phyloP scores from a whole-genome alignment of 306 rosid genomes.

The Vigna unguiculata region DNA sequence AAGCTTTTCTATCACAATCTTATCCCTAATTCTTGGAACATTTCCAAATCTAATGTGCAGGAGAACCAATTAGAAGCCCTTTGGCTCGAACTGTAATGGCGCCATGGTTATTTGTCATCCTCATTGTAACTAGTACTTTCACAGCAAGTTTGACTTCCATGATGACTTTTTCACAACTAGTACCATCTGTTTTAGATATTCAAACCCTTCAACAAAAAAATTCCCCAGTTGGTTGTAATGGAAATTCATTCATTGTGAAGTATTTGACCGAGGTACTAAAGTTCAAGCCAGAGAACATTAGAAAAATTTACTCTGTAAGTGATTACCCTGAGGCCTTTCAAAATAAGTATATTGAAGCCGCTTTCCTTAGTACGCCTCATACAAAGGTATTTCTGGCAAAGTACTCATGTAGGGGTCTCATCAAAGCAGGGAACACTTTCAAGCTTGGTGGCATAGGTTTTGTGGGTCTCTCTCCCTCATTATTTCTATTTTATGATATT shows the following conservation, averaged over 20 bases:
- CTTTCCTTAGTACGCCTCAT: conserved; percentile 68
- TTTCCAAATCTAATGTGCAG: conserved; percentile 41
- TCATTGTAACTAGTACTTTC: conserved; percentile 58
- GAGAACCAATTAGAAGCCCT: conserved; percentile 53
- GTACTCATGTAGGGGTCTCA: conserved; percentile 58
- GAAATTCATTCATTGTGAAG: conserved; percentile 58
- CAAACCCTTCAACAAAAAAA: conserved; percentile 54
- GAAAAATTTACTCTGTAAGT: conserved; percentile 41
- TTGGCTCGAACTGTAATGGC: conserved; percentile 63
- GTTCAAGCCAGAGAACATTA: conserved; percentile 50
- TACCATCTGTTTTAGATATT: conserved; percentile 58
- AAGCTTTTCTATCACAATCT: not conserved
- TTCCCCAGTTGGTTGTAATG: conserved; percentile 60
- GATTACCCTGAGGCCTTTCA: conserved; percentile 62
- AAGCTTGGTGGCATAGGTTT: conserved; percentile 70
- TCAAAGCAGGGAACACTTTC: conserved; percentile 48
- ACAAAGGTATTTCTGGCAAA: conserved; percentile 68
- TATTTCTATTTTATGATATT: not conserved
- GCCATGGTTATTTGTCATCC: conserved; percentile 69
- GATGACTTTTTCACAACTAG: conserved; percentile 55
- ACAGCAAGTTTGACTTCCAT: conserved; percentile 66
- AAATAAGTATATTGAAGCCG: conserved; percentile 59
- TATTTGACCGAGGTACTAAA: conserved; percentile 48
- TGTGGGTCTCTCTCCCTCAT: conserved; percentile 48
- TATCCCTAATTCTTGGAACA: conserved; percentile 13